Conservation (phyloP, 768 basidiomycete species). For the Chalciporus chontae region DNA sequence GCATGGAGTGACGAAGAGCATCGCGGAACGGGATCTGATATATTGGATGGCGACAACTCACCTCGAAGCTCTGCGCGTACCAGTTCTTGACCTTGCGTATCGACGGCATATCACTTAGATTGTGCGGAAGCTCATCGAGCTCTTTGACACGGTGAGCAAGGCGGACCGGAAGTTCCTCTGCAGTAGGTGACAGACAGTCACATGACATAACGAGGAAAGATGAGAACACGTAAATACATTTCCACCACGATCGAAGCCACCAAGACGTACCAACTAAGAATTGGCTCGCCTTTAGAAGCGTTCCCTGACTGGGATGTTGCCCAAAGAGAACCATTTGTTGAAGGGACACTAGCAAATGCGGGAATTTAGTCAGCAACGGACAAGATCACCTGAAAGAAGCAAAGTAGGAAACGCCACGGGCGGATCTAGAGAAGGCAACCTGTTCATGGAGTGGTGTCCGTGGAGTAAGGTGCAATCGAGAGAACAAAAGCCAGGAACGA, state of each 20-base stretch:
- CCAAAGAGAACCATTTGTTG: slow-evolving; percentile 99
- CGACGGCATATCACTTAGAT: slow-evolving; percentile 84
- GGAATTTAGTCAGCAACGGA: slow-evolving; percentile 7
- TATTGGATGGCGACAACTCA: slow-evolving; percentile 36
- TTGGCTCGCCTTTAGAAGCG: slow-evolving; percentile 86
- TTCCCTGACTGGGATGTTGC: slow-evolving; percentile 93
- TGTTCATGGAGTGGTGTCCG: no score
- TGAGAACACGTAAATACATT: neutral
- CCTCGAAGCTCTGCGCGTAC: slow-evolving; percentile 99
- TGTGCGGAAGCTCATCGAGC: slow-evolving; percentile 90
- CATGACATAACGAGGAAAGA: slow-evolving; percentile 35
- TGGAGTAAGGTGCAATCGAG: no score
- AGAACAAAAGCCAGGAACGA: neutral
- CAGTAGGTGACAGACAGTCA: slow-evolving; percentile 28
- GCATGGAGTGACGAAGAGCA: slow-evolving; percentile 17
- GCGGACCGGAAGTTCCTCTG: slow-evolving; percentile 92
- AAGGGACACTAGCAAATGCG: slow-evolving; percentile 67
- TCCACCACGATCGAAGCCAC: neutral
- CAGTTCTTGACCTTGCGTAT: slow-evolving; percentile 96
- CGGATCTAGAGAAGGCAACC: neutral
- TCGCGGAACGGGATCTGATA: slow-evolving; percentile 57
- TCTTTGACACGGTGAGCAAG: slow-evolving; percentile 96
- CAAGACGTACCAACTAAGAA: slow-evolving; percentile 67
- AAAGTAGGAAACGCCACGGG: neutral
- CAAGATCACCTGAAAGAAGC: neutral